Conservation (phyloP, 441 rosid genomes). For the Raphanus hybrid region DNA sequence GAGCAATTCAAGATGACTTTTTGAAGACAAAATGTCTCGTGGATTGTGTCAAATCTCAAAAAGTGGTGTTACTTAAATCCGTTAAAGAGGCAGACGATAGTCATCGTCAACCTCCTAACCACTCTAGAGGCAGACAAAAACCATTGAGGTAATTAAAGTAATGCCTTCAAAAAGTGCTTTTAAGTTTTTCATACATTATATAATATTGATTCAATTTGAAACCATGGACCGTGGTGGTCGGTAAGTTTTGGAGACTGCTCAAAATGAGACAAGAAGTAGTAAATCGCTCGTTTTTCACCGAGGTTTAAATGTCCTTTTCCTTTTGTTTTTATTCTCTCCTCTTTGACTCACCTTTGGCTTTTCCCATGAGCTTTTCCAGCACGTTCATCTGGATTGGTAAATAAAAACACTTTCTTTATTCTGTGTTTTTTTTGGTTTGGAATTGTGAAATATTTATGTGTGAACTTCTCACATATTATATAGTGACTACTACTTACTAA, state of each 20-base stretch:
- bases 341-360: conserved; percentile 35
- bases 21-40: conserved; percentile 41
- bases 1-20: conserved; percentile 35
- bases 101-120: conserved; percentile 38
- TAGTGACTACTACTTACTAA: conserved; percentile 16
- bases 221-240: conserved; percentile 21
- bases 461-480: conserved; percentile 29
- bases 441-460: conserved; percentile 7
- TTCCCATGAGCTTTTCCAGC: too few relatives aligned
- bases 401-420: conserved; percentile 19
- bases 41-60: conserved; percentile 29
- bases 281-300: conserved; percentile 41
- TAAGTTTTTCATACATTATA: background rate
- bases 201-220: conserved; percentile 3
- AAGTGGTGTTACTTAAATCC: conserved; percentile 20
- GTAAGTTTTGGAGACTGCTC: conserved; percentile 29
- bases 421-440: background rate
- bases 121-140: conserved; percentile 32
- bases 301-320: conserved; percentile 39
- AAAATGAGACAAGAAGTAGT: conserved; percentile 36
- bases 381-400: conserved; percentile 38
- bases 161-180: conserved; percentile 22
- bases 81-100: conserved; percentile 18
- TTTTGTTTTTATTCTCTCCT: conserved; percentile 31
- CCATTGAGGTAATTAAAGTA: conserved; percentile 24